Percentiles rank a stretch among this genome's conserved stretches.
Conservation (phyloP, 345 rosid genomes). For the Salix brachista region DNA sequence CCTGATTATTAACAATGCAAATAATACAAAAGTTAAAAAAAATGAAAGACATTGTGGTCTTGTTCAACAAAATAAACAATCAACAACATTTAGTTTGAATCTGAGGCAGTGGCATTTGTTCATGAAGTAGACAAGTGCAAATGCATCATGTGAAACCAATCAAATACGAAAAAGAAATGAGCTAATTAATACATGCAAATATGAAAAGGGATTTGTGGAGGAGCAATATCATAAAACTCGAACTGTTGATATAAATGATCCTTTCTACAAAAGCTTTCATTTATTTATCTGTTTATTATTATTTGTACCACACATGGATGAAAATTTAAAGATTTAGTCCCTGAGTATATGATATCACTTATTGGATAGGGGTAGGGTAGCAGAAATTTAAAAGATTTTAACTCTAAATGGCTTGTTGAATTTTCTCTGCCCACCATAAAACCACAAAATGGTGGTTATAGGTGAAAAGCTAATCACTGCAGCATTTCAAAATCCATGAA, state of each 20-base stretch:
- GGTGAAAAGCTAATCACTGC: neutral
- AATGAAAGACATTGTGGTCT: neutral
- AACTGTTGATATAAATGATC: neutral
- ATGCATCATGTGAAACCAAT: neutral
- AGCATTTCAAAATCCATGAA: neutral
- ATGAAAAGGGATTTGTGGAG: neutral
- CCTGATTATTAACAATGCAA: conserved; percentile 27
- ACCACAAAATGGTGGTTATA: neutral
- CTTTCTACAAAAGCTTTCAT: neutral
- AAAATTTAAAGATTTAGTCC: neutral
- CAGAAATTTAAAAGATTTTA: neutral
- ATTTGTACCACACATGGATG: neutral
- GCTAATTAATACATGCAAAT: neutral
- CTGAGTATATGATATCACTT: neutral
- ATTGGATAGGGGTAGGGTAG: neutral
- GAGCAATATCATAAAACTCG: neutral
- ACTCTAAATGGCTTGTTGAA: neutral
- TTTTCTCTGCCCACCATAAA: neutral
- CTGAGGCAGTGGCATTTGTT: neutral
- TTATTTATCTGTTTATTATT: neutral
- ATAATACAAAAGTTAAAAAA: neutral
- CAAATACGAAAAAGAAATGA: neutral
- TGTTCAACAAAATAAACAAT: neutral
- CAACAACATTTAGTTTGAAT: neutral
- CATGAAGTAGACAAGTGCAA: neutral